A percentile compares a stretch with the other conserved stretches of the same genome.
Evolutionary conservation across 176 grass and related monocot species (phyloP).

Genomic region (Aegilops sharonensis): DNA sequence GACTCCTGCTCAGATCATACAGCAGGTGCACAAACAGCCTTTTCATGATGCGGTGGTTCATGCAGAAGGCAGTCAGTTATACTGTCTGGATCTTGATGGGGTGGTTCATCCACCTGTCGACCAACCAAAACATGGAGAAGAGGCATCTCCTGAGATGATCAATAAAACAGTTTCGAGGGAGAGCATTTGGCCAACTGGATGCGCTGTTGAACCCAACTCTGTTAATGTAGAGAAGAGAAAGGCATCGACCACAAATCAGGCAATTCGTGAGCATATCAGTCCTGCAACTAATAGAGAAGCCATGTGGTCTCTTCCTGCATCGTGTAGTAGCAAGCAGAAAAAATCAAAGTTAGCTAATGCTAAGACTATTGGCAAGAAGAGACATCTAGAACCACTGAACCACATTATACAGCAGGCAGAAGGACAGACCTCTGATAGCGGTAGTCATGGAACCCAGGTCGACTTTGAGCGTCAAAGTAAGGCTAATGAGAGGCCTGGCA

Average conservation of each 20-base stretch:
- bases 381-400: slow-evolving; percentile 9
- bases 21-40: not conserved
- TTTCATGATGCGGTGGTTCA: not conserved
- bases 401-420: slow-evolving; percentile 9
- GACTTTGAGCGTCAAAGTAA: not conserved
- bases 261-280: not conserved
- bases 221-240: not conserved
- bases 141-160: not conserved
- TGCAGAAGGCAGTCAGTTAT: not conserved
- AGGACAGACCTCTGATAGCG: not conserved
- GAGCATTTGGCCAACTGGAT: not conserved
- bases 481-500: not conserved
- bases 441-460: not conserved
- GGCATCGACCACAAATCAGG: not conserved
- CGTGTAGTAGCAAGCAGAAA: not conserved
- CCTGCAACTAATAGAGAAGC: not conserved
- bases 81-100: slow-evolving; percentile 11
- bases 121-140: not conserved
- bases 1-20: not conserved
- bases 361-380: slow-evolving; percentile 1
- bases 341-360: not conserved
- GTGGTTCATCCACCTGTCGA: not conserved
- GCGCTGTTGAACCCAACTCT: not conserved
- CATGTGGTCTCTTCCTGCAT: not conserved
- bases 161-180: not conserved